A percentile compares a stretch with the other conserved stretches of the same genome.
Conservation (phyloP, 441 rosid genomes). For the Aleurites moluccanus region DNA sequence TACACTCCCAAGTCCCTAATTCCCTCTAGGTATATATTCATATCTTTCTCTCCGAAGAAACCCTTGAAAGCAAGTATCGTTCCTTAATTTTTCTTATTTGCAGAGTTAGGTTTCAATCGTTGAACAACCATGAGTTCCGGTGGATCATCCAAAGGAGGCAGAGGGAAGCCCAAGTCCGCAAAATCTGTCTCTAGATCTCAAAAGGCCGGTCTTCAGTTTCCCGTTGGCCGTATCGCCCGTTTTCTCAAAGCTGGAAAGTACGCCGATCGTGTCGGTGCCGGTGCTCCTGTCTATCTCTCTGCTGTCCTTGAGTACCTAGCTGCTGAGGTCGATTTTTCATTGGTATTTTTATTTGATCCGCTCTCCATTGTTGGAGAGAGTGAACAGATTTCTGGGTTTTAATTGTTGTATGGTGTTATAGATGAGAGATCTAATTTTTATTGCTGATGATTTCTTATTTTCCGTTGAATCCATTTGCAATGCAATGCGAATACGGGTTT, state of each 20-base stretch:
- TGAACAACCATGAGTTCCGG: constrained; percentile 28
- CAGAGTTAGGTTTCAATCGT: not conserved
- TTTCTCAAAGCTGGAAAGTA: constrained; percentile 48
- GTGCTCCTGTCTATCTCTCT: constrained; percentile 45
- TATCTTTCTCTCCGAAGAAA: not conserved
- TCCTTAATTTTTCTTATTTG: not conserved
- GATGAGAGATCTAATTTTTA: not conserved
- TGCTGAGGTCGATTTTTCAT: constrained; percentile 36
- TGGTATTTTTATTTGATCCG: not conserved
- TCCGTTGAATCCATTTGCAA: not conserved
- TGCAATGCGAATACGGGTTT: not conserved
- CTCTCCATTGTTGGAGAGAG: not conserved
- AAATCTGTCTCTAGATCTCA: constrained; percentile 43
- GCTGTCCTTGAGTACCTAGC: constrained; percentile 51
- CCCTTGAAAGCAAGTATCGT: not conserved
- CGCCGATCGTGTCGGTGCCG: constrained; percentile 48
- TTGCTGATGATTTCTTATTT: not conserved
- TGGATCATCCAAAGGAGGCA: constrained; percentile 40
- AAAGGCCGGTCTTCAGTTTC: constrained; percentile 52
- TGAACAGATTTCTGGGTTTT: not conserved
- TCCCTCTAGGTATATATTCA: not conserved
- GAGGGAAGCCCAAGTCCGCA: constrained; percentile 41
- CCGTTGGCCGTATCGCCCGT: constrained; percentile 51
- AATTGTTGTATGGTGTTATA: not conserved
- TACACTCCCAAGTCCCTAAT: not conserved